A percentile compares a stretch with the other conserved stretches of the same genome.
phyloP scores from a whole-genome alignment of 371 early-diverging fungal genomes.

The Batkoa obscura region DNA sequence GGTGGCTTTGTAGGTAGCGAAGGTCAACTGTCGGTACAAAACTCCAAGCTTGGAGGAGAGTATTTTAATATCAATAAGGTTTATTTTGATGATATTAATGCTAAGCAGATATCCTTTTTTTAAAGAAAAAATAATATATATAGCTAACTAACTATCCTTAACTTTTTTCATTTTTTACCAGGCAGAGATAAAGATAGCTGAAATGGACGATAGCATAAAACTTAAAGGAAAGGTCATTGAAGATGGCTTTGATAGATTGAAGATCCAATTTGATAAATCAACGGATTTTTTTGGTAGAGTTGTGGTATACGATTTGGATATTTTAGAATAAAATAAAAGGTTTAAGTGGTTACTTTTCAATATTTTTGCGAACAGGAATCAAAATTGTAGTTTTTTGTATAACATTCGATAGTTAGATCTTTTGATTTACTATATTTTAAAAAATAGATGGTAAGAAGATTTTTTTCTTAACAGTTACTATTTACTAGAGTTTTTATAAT shows the following conservation, averaged over 20 bases:
- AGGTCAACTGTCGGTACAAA: constrained; percentile 20
- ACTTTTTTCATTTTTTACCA: background rate
- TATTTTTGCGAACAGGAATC: too few relatives aligned
- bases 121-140: background rate
- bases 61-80: constrained; percentile 17
- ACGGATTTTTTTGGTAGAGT: constrained; percentile 83
- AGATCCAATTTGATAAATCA: constrained; percentile 50
- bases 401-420: too few relatives aligned
- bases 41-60: constrained; percentile 19
- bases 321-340: constrained; percentile 11
- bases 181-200: background rate
- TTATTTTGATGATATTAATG: constrained; percentile 54
- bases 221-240: too few relatives aligned
- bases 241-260: constrained; percentile 16
- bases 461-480: too few relatives aligned
- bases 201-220: background rate
- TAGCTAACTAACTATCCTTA: background rate
- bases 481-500: too few relatives aligned
- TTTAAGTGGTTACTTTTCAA: too few relatives aligned
- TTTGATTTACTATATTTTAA: too few relatives aligned
- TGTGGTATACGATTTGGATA: constrained; percentile 56
- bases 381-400: too few relatives aligned
- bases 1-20: constrained; percentile 81
- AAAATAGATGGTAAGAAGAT: too few relatives aligned
- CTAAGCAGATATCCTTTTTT: constrained; percentile 21